Percentiles rank a stretch among this genome's conserved stretches.
phyloP scores from a whole-genome alignment of 441 rosid genomes.

The Mallotus repandus region DNA sequence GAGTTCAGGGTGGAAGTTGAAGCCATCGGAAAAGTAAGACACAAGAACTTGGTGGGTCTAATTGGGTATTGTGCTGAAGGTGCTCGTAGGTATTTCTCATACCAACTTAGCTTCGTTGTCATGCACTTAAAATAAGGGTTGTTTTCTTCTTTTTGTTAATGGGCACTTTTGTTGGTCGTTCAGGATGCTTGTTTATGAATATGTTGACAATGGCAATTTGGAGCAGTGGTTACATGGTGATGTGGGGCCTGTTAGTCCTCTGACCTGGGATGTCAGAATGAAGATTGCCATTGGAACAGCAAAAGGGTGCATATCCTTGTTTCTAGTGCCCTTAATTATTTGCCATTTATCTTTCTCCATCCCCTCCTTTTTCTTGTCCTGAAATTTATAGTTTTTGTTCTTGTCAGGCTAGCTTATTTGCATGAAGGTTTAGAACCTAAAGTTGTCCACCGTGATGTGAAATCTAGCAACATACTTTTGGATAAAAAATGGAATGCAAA shows the following conservation, averaged over 20 bases:
- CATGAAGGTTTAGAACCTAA: constrained; percentile 98
- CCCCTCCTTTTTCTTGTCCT: neutral
- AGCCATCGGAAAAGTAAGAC: constrained; percentile 94
- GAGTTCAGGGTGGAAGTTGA: constrained; percentile 96
- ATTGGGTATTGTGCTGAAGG: constrained; percentile 92
- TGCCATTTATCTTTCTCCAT: neutral
- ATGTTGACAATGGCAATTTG: constrained; percentile 86
- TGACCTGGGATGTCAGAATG: constrained; percentile 89
- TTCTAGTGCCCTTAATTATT: constrained; percentile 3
- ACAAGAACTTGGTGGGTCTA: constrained; percentile 89
- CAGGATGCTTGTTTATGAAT: constrained; percentile 97
- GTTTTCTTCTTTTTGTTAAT: neutral
- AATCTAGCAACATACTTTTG: constrained; percentile 92
- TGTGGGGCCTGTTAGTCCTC: constrained; percentile 81
- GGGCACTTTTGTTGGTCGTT: constrained; percentile 10
- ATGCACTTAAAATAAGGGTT: neutral
- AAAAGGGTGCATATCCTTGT: constrained; percentile 58
- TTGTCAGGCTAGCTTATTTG: constrained; percentile 77
- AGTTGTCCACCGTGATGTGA: constrained; percentile 97
- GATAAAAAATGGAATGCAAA: constrained; percentile 85
- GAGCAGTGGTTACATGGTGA: constrained; percentile 98
- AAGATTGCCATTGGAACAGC: constrained; percentile 91
- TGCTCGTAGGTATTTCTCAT: constrained; percentile 54
- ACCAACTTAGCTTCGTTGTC: neutral
- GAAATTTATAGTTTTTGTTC: constrained; percentile 20